Evolutionary conservation across 148 eudicot genomes (phyloP).

Genomic region (Drosera capensis): DNA sequence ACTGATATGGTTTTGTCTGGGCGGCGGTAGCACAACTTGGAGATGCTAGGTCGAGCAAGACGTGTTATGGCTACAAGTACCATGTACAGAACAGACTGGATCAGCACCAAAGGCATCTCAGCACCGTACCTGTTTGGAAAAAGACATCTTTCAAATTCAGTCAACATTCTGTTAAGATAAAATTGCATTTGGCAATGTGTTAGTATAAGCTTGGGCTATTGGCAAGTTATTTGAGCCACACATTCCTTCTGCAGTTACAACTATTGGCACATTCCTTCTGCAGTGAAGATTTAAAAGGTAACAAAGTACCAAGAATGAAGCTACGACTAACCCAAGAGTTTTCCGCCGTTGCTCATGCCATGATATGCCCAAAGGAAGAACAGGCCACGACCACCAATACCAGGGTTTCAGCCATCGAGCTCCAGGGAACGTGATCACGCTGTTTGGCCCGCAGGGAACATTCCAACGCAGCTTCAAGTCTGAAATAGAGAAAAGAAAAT

Average conservation of each 20-base stretch:
- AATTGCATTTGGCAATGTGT: background rate
- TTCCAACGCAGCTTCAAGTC: conserved; percentile 82
- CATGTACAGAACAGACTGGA: conserved; percentile 45
- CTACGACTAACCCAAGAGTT: too few relatives aligned
- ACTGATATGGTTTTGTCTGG: conserved; percentile 42
- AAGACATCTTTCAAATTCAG: too few relatives aligned
- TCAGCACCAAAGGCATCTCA: conserved; percentile 53
- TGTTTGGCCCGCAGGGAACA: conserved; percentile 92
- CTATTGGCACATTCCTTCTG: too few relatives aligned
- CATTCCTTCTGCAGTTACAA: too few relatives aligned
- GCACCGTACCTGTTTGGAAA: conserved; percentile 46
- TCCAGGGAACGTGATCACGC: conserved; percentile 91
- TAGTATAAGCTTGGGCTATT: too few relatives aligned
- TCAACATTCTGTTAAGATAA: background rate
- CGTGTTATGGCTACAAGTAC: conserved; percentile 57
- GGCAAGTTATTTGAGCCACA: too few relatives aligned
- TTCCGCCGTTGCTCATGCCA: too few relatives aligned
- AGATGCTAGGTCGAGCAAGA: conserved; percentile 60
- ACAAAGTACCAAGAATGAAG: too few relatives aligned
- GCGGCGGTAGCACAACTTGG: conserved; percentile 62
- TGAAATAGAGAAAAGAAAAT: conserved; percentile 9
- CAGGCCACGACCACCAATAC: conserved; percentile 99
- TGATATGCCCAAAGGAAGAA: conserved; percentile 60
- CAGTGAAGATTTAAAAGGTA: too few relatives aligned
- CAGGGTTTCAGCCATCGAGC: conserved; percentile 94